These are phyloP conservation scores for Glycine soja DNA, from an alignment of 306 rosid species.

Conservation along the genomic window DNA sequence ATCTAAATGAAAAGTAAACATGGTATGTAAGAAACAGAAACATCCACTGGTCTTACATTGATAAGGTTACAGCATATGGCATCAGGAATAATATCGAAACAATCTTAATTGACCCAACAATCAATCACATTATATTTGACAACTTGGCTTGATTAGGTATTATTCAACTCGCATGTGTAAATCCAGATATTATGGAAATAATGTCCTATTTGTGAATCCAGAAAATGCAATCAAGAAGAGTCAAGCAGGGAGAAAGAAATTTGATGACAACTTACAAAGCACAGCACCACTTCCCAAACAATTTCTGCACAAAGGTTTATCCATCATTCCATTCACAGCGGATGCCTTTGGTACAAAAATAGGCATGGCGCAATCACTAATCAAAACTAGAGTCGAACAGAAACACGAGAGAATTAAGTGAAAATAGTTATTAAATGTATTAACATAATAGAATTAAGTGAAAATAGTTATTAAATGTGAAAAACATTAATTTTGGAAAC, in stretches of 20 bases:
- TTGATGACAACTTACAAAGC: slow-evolving; percentile 62
- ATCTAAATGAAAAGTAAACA: slow-evolving; percentile 67
- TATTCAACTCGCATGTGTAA: not conserved
- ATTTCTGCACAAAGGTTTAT: slow-evolving; percentile 78
- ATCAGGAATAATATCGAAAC: not conserved
- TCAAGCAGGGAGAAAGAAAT: not conserved
- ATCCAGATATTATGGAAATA: too few relatives aligned
- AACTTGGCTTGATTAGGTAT: not conserved
- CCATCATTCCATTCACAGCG: slow-evolving; percentile 53
- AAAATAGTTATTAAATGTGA: too few relatives aligned
- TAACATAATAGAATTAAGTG: too few relatives aligned
- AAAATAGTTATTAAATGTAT: too few relatives aligned
- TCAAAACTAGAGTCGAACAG: slow-evolving; percentile 65
- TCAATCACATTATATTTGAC: not conserved
- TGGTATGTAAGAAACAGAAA: slow-evolving; percentile 22
- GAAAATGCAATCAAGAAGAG: not conserved
- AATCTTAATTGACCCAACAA: not conserved
- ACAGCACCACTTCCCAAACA: slow-evolving; percentile 92
- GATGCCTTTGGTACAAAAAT: slow-evolving; percentile 54
- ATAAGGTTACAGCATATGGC: not conserved
- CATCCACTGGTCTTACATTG: slow-evolving; percentile 5
- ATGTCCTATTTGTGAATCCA: too few relatives aligned
- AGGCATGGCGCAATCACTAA: slow-evolving; percentile 46
- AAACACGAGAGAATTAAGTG: slow-evolving; percentile 76
- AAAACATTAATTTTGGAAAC: too few relatives aligned